Evolutionary conservation across 2,329 filamentous ascomycete species (phyloP).

Genomic region (Monosporascus sp.): DNA sequence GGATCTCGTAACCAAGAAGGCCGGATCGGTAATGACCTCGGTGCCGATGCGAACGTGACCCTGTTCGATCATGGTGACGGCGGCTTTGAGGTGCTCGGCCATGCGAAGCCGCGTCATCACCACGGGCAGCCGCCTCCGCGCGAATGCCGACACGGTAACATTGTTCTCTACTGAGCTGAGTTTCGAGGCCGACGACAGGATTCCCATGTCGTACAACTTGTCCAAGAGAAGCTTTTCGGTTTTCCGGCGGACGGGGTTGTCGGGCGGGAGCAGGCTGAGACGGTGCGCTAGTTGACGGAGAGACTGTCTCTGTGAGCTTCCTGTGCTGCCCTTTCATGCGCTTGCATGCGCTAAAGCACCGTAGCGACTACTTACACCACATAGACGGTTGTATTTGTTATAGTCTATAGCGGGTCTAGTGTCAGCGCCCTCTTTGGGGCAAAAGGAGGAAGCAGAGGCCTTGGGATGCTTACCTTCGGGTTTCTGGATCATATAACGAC

Average conservation of each 20-base stretch:
- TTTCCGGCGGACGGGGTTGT: constrained; percentile 72
- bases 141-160: constrained; percentile 85
- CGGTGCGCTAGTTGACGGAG: constrained; percentile 85
- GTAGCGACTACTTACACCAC: constrained; percentile 52
- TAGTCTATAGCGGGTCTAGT: background rate
- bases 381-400: constrained; percentile 58
- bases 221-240: constrained; percentile 83
- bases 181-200: constrained; percentile 71
- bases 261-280: constrained; percentile 74
- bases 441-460: too few species aligned
- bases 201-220: constrained; percentile 90
- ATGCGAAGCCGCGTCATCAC: constrained; percentile 88
- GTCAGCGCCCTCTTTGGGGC: constrained; percentile 9
- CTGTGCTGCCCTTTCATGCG: background rate
- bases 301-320: constrained; percentile 44
- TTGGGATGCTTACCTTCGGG: constrained; percentile 67
- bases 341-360: background rate
- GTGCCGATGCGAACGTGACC: constrained; percentile 90
- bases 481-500: constrained; percentile 88
- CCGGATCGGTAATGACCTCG: constrained; percentile 83
- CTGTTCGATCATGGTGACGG: constrained; percentile 85
- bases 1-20: constrained; percentile 79
- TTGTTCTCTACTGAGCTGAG: constrained; percentile 81
- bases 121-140: constrained; percentile 75
- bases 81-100: constrained; percentile 84